These are phyloP conservation scores for Setomelanomma holmii DNA, from an alignment of 2,329 filamentous ascomycete genomes.

Conservation along the genomic window DNA sequence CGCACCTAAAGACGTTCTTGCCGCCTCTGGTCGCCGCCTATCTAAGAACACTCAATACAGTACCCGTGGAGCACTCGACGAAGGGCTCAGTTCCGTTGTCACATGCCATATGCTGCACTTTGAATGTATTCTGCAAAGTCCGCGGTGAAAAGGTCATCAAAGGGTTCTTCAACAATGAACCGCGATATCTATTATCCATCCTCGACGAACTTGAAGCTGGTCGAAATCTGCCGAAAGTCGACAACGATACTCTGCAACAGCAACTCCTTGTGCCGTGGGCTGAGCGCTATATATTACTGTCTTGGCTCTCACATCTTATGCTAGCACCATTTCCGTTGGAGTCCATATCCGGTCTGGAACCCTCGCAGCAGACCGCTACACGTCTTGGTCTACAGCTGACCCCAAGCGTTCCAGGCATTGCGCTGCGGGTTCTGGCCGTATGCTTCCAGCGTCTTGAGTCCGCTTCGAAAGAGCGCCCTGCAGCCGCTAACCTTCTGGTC, in stretches of 20 bases:
- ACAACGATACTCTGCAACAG: constrained; percentile 21
- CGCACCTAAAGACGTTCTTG: constrained; percentile 77
- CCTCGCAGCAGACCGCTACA: constrained; percentile 37
- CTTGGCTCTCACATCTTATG: constrained; percentile 71
- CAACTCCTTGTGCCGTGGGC: constrained; percentile 67
- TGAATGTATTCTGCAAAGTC: constrained; percentile 95
- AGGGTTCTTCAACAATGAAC: constrained; percentile 89
- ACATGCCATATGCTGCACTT: constrained; percentile 73
- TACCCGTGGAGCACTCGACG: constrained; percentile 26
- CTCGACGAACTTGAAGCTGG: constrained; percentile 75
- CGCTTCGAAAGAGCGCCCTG: constrained; percentile 86
- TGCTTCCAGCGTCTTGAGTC: constrained; percentile 74
- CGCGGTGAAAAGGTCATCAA: constrained; percentile 92
- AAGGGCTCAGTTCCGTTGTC: constrained; percentile 38
- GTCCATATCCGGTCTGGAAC: constrained; percentile 72
- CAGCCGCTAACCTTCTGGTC: constrained; percentile 82
- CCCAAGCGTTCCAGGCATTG: constrained; percentile 70
- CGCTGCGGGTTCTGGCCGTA: constrained; percentile 72
- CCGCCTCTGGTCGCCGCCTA: constrained; percentile 78
- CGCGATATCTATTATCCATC: constrained; percentile 81
- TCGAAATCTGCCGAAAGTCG: constrained; percentile 31
- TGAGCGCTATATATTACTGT: constrained; percentile 82
- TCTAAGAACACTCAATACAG: constrained; percentile 66
- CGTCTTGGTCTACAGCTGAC: constrained; percentile 62
- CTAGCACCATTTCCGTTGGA: constrained; percentile 86